A percentile compares a stretch with the other conserved stretches of the same genome.
These are phyloP conservation scores for Ceratobasidium sp. DNA, from an alignment of 1,284 basidiomycete genomes.

Conservation along the genomic window DNA sequence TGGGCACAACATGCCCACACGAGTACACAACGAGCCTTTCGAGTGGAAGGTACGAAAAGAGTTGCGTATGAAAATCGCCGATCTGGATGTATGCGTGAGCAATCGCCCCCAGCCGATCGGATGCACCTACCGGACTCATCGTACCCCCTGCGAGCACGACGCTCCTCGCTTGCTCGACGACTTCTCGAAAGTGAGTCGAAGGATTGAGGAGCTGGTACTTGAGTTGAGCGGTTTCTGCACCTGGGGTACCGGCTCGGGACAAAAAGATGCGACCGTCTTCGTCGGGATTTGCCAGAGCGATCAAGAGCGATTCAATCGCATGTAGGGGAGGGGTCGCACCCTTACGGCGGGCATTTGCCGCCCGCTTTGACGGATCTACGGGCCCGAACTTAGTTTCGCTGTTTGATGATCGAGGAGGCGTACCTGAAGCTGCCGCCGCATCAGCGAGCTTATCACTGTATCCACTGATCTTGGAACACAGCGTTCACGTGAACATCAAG, in stretches of 20 bases:
- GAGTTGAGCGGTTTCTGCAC: conserved; percentile 58
- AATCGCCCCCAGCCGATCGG: neutral
- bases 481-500: neutral
- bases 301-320: conserved; percentile 82
- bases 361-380: conserved; percentile 43
- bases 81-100: conserved; percentile 59
- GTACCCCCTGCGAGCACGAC: conserved; percentile 94
- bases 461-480: conserved; percentile 66
- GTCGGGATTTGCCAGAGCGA: conserved; percentile 79
- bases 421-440: conserved; percentile 56
- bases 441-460: conserved; percentile 75
- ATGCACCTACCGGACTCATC: conserved; percentile 83
- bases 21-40: conserved; percentile 80
- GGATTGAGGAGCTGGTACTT: conserved; percentile 97
- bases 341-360: conserved; percentile 42
- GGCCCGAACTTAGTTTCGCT: neutral
- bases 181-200: conserved; percentile 80
- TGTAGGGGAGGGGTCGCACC: conserved; percentile 78
- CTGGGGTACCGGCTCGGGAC: conserved; percentile 15
- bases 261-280: conserved; percentile 65
- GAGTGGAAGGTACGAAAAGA: conserved; percentile 72
- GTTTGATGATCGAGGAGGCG: neutral
- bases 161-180: conserved; percentile 79
- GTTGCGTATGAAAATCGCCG: conserved; percentile 83
- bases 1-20: conserved; percentile 92